These are phyloP conservation scores for Butyriboletus appendiculatus DNA, from an alignment of 1,284 basidiomycete species.

Conservation along the genomic window DNA sequence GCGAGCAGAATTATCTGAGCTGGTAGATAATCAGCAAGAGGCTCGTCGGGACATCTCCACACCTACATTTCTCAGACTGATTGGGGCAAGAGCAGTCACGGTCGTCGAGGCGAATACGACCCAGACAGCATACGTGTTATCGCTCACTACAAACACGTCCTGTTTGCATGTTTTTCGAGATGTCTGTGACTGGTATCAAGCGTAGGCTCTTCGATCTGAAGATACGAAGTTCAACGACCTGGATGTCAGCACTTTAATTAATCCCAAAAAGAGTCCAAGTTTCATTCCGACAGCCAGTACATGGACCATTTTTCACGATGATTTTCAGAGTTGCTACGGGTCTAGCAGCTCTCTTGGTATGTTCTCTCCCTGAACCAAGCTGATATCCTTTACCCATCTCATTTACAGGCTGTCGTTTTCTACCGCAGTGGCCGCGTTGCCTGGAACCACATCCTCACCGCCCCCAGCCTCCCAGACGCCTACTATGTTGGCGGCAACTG, in stretches of 20 bases:
- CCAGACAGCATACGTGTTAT: not conserved
- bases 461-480: slow-evolving; percentile 44
- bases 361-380: not conserved
- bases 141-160: not conserved
- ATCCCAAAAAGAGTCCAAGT: too few relatives aligned
- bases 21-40: slow-evolving; percentile 3
- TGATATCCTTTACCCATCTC: not conserved
- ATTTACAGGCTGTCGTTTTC: slow-evolving; percentile 17
- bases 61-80: not conserved
- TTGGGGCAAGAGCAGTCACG: too few relatives aligned
- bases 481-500: slow-evolving; percentile 52
- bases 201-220: too few relatives aligned
- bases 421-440: slow-evolving; percentile 46
- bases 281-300: too few relatives aligned
- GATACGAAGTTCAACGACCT: too few relatives aligned
- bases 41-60: not conserved
- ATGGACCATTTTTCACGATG: slow-evolving; percentile 9
- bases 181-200: too few relatives aligned
- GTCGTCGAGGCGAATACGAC: not conserved
- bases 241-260: too few relatives aligned
- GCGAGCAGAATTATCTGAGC: not conserved
- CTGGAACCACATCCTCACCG: slow-evolving; percentile 42
- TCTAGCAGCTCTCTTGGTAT: slow-evolving; percentile 21
- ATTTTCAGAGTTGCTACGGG: slow-evolving; percentile 7
- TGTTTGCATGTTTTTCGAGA: too few relatives aligned